Percentiles rank a stretch among this genome's conserved stretches.
Conservation (phyloP, 495 filamentous ascomycete genomes). For the Hypoxylon cercidicola region DNA sequence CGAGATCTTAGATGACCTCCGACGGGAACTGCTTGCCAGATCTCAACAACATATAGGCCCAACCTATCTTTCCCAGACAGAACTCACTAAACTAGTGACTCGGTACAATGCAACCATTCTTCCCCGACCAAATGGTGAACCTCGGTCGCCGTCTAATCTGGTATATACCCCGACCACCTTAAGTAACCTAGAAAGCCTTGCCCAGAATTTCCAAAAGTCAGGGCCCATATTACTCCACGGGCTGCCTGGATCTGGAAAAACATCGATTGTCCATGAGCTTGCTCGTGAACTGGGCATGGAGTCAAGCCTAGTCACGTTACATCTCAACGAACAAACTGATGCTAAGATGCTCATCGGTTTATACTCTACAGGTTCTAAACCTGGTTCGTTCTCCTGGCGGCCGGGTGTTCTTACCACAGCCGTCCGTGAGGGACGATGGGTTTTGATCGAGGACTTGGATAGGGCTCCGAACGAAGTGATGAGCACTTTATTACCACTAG, state of each 20-base stretch:
- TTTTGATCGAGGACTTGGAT: conserved; percentile 95
- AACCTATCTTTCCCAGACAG: conserved; percentile 39
- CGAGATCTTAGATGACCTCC: conserved; percentile 51
- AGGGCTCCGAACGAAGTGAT: conserved; percentile 95
- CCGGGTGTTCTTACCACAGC: conserved; percentile 95
- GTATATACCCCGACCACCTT: conserved; percentile 77
- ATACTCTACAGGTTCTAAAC: conserved; percentile 85
- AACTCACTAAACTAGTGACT: conserved; percentile 54
- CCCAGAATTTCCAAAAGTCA: conserved; percentile 67
- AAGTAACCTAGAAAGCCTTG: conserved; percentile 74
- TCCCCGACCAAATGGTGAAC: conserved; percentile 67
- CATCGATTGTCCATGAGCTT: conserved; percentile 82
- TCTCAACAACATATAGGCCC: conserved; percentile 36
- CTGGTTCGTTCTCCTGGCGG: conserved; percentile 90
- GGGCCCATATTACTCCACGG: conserved; percentile 84
- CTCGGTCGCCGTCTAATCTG: conserved; percentile 62
- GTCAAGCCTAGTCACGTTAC: conserved; percentile 84
- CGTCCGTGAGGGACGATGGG: conserved; percentile 92
- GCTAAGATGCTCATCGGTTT: conserved; percentile 93
- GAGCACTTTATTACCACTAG: conserved; percentile 87
- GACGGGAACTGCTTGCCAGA: conserved; percentile 41
- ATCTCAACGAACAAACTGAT: conserved; percentile 97
- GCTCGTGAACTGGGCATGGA: conserved; percentile 79
- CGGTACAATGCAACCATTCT: conserved; percentile 71
- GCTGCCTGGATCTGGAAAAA: conserved; percentile 89